Percentiles rank a stretch among this genome's conserved stretches.
Evolutionary conservation across 352 stramenopile genomes (phyloP).

Genomic region (Globisporangium okanoganense): DNA sequence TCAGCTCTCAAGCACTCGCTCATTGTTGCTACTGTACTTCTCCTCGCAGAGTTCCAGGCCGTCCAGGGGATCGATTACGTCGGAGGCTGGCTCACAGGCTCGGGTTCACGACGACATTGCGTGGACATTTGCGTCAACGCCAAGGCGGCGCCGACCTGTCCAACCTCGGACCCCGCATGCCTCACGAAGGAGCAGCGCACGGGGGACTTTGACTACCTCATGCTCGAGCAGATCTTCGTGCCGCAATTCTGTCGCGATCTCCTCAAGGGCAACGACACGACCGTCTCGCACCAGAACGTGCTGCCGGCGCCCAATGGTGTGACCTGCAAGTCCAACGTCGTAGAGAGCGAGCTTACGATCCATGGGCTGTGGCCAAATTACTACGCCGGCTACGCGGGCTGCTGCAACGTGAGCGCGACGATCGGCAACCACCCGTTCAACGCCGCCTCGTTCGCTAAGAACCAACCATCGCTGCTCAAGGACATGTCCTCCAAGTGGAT

Average conservation of each 20-base stretch:
- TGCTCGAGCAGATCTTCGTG: conserved; percentile 73
- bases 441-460: conserved; percentile 32
- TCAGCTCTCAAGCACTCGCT: neutral
- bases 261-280: conserved; percentile 61
- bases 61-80: conserved; percentile 41
- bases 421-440: conserved; percentile 58
- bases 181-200: conserved; percentile 58
- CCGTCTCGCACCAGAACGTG: conserved; percentile 77
- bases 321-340: conserved; percentile 29
- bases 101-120: conserved; percentile 39
- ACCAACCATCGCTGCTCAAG: conserved; percentile 39
- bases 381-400: conserved; percentile 60
- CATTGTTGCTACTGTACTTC: neutral
- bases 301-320: conserved; percentile 50
- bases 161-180: conserved; percentile 47
- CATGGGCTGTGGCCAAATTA: conserved; percentile 78
- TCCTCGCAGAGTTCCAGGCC: neutral
- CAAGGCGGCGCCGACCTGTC: conserved; percentile 49
- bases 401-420: conserved; percentile 58
- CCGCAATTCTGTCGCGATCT: conserved; percentile 80
- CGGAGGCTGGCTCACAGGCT: conserved; percentile 44
- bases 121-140: conserved; percentile 71
- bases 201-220: conserved; percentile 70
- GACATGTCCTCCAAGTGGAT: conserved; percentile 61
- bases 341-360: conserved; percentile 56